phyloP scores from a whole-genome alignment of 2,329 filamentous ascomycete species.

The Tolypocladium tundrense region DNA sequence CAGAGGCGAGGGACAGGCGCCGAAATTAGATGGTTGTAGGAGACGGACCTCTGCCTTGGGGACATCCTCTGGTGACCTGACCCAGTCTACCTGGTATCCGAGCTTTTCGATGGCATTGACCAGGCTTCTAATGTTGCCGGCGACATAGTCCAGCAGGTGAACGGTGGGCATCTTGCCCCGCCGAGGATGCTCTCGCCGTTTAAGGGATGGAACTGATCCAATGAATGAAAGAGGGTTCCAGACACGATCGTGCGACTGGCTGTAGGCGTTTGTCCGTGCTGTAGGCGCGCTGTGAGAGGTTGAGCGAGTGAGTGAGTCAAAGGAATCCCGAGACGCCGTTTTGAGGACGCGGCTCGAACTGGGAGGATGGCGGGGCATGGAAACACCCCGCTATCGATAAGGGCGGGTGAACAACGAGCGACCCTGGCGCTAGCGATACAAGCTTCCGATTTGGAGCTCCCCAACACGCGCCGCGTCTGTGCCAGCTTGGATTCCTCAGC shows the following conservation, averaged over 20 bases:
- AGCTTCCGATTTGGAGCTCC: neutral
- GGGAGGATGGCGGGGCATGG: neutral
- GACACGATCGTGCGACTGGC: neutral
- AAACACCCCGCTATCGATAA: slow-evolving; percentile 1
- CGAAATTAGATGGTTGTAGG: neutral
- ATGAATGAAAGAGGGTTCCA: neutral
- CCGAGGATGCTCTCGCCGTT: neutral
- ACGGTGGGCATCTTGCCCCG: slow-evolving; percentile 58
- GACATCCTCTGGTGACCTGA: slow-evolving; percentile 76
- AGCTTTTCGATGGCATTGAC: slow-evolving; percentile 97
- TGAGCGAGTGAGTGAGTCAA: slow-evolving; percentile 1
- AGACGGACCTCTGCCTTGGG: slow-evolving; percentile 62
- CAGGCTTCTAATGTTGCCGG: slow-evolving; percentile 89
- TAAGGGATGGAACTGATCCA: neutral
- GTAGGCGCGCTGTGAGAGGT: slow-evolving; percentile 3
- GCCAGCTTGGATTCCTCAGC: neutral
- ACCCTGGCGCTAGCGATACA: neutral
- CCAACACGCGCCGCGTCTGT: neutral
- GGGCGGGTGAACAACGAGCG: neutral
- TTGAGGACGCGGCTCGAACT: neutral
- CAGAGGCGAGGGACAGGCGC: neutral
- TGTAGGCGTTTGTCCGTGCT: neutral
- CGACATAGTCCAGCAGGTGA: slow-evolving; percentile 78
- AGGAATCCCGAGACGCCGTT: neutral
- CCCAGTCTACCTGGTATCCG: slow-evolving; percentile 88